These are phyloP conservation scores for Sporothrix humicola DNA, from an alignment of 2,329 filamentous ascomycete genomes.

Conservation along the genomic window DNA sequence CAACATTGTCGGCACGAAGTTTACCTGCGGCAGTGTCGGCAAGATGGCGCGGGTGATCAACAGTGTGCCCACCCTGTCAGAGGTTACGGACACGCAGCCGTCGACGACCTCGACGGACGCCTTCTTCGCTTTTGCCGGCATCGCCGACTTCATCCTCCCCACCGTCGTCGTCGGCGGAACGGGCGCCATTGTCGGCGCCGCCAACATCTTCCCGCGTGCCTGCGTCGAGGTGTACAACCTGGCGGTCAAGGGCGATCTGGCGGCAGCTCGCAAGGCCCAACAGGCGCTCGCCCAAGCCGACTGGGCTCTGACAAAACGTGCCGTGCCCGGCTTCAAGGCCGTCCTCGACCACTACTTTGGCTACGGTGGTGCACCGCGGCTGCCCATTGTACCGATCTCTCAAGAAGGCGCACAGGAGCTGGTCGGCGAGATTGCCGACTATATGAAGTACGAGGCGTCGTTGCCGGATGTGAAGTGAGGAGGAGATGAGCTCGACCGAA, in stretches of 20 bases:
- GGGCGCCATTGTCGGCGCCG: constrained; percentile 85
- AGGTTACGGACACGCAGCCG: constrained; percentile 48
- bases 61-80: not conserved
- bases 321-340: constrained; percentile 72
- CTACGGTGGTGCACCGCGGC: constrained; percentile 73
- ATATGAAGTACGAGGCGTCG: constrained; percentile 43
- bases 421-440: not conserved
- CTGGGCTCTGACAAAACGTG: constrained; percentile 80
- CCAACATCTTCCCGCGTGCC: constrained; percentile 81
- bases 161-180: constrained; percentile 77
- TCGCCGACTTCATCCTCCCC: constrained; percentile 84
- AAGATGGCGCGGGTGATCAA: constrained; percentile 75
- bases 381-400: constrained; percentile 63
- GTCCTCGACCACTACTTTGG: constrained; percentile 8
- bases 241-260: constrained; percentile 72
- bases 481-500: constrained; percentile 24
- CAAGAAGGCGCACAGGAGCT: not conserved
- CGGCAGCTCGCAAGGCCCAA: constrained; percentile 73
- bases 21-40: constrained; percentile 87
- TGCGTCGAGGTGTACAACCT: constrained; percentile 80
- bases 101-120: constrained; percentile 54
- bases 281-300: constrained; percentile 76
- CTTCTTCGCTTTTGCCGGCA: constrained; percentile 85
- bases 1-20: constrained; percentile 87
- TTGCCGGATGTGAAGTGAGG: constrained; percentile 54